A percentile compares a stretch with the other conserved stretches of the same genome.
Evolutionary conservation across 2,329 filamentous ascomycete species (phyloP).

Genomic region (Remersonia thermophila): DNA sequence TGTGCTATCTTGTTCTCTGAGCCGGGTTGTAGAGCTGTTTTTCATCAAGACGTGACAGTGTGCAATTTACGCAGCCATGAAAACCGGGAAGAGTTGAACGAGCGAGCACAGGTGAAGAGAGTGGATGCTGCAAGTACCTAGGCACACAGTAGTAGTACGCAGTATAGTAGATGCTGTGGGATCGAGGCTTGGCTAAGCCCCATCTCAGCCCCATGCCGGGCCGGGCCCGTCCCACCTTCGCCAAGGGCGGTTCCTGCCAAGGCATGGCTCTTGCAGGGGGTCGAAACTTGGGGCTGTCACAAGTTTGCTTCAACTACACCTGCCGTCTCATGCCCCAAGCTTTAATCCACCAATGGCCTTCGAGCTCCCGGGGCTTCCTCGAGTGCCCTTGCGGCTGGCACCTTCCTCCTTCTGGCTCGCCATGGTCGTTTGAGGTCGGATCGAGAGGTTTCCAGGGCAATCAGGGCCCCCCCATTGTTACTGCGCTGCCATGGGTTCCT

Average conservation of each 20-base stretch:
- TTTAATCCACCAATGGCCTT: conserved; percentile 2
- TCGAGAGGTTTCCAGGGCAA: conserved; percentile 11
- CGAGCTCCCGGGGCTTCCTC: conserved; percentile 1
- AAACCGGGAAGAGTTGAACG: no score
- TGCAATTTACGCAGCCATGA: no score
- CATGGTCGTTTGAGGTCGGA: conserved; percentile 13
- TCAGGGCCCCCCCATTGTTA: neutral
- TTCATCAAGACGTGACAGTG: no score
- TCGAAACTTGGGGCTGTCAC: conserved; percentile 24
- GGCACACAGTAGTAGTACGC: no score
- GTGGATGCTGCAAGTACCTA: no score
- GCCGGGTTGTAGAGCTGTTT: no score
- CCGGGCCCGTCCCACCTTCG: no score
- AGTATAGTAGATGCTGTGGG: no score
- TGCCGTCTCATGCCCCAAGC: conserved; percentile 19
- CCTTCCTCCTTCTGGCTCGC: conserved; percentile 5
- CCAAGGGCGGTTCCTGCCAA: conserved; percentile 7
- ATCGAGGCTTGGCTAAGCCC: no score
- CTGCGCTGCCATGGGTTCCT: neutral
- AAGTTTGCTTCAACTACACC: conserved; percentile 25
- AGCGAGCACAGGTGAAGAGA: no score
- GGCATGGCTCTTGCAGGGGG: conserved; percentile 7
- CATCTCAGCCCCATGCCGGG: no score
- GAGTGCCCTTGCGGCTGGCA: conserved; percentile 1
- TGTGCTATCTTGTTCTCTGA: no score